Percentiles rank a stretch among this genome's conserved stretches.
Evolutionary conservation across 1,284 basidiomycete species (phyloP).

Genomic region (Volvariella volvacea): DNA sequence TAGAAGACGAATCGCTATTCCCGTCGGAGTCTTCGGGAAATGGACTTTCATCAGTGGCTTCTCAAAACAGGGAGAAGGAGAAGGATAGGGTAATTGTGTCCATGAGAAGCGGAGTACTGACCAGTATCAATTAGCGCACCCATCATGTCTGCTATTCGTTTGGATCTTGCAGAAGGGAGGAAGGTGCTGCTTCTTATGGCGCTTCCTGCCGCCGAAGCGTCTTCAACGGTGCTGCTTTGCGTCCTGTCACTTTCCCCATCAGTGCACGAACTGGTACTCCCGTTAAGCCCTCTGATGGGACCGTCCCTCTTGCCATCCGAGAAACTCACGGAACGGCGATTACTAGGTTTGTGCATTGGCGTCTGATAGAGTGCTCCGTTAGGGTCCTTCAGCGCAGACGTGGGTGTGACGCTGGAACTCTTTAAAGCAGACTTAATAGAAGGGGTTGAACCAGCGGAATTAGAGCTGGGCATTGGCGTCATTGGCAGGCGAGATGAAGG

Average conservation of each 20-base stretch:
- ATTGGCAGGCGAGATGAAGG: slow-evolving; percentile 4
- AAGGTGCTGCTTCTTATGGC: slow-evolving; percentile 24
- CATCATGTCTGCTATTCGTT: slow-evolving; percentile 75
- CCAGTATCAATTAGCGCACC: slow-evolving; percentile 62
- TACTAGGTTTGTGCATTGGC: slow-evolving; percentile 34
- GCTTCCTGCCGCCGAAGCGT: slow-evolving; percentile 18
- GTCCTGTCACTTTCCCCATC: slow-evolving; percentile 31
- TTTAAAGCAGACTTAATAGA: slow-evolving; percentile 49
- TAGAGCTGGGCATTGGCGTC: slow-evolving; percentile 5
- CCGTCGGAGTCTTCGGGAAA: slow-evolving; percentile 33
- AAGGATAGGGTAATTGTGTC: slow-evolving; percentile 7
- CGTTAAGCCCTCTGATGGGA: slow-evolving; percentile 63
- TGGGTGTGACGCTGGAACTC: slow-evolving; percentile 44
- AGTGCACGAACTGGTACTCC: slow-evolving; percentile 19
- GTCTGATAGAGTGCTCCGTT: slow-evolving; percentile 41
- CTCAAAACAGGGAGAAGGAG: slow-evolving; percentile 4
- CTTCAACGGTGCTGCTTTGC: slow-evolving; percentile 15
- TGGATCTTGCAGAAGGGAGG: slow-evolving; percentile 64
- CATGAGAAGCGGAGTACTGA: slow-evolving; percentile 25
- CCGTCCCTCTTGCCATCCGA: slow-evolving; percentile 86
- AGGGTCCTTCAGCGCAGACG: slow-evolving; percentile 47
- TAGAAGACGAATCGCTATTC: slow-evolving; percentile 55
- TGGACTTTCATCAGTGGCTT: slow-evolving; percentile 2
- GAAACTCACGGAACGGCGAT: slow-evolving; percentile 86
- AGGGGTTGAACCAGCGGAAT: slow-evolving; percentile 25